Evolutionary conservation across 2,329 filamentous ascomycete species (phyloP), one percentile per base, ranked within the genome.

Genomic region (Claviceps capensis): DNA sequence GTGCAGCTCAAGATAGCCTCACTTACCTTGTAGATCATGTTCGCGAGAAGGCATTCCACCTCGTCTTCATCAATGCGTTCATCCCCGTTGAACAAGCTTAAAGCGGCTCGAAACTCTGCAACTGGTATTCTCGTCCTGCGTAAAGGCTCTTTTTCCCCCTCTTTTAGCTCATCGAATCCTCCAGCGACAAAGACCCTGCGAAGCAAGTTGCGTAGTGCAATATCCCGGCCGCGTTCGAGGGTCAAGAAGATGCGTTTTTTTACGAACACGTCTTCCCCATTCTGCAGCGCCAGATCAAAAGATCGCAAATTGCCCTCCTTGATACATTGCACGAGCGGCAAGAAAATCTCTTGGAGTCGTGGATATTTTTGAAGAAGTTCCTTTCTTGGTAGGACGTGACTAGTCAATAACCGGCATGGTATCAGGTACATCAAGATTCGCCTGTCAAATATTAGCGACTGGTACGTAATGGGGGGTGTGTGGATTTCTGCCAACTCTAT

Each of bases 11-110:
- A 36, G 22, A 36, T 19, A 23, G 22, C 16, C 58, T 69, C 94
- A 13, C 34, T 59, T 69, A 95, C 91, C 81, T 97, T 98, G 74
- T 97, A 98, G 56, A 98, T 95, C 79, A 96, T 87, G 65, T 96
- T 97, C 30, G 93, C 88, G 62, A 98, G 65, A 60, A 96, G 71
- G 66, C 93, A 98, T 68, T 98, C 94, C 4, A 97, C 90, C 68
- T 98, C 93, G 63, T 98, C 94, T 36, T 79, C 76, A 60, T 96
- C 93, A 37, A 94, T 73, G 37, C 74, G 70, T 63, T 86, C 75
- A 52, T 76, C 74, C 48, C 77, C 75, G 58, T 79, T 83, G 50
- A 82, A 83, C 60, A 95, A 76, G 62, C 83, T 83, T 54, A 97
- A 79, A 7, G 88, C 94, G 6, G 88, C 86, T 23, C 81, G 82